Conservation (phyloP, 2,329 filamentous ascomycete species). For the Truncatella angustata region DNA sequence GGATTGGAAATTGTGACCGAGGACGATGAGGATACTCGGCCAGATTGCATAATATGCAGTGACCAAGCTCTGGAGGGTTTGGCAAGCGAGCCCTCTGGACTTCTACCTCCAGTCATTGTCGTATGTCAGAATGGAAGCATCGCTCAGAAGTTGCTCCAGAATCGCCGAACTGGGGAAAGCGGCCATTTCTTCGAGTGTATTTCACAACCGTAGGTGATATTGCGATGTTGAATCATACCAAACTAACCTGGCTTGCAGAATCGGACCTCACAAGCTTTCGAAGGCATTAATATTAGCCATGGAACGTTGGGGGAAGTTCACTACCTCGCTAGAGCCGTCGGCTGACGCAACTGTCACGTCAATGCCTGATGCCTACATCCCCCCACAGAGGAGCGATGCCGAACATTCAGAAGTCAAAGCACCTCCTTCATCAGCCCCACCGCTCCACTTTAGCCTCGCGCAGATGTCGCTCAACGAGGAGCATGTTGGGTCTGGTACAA, state of each 20-base stretch:
- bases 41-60: conserved; percentile 24
- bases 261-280: conserved; percentile 36
- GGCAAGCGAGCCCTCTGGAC: conserved; percentile 4
- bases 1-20: conserved; percentile 23
- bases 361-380: neutral
- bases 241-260: conserved; percentile 16
- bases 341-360: conserved; percentile 12
- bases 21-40: conserved; percentile 4
- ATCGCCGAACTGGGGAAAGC: neutral
- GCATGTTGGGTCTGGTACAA: neutral
- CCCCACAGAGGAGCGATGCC: neutral
- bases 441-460: neutral
- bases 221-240: neutral
- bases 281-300: conserved; percentile 22
- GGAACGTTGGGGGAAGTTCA: neutral
- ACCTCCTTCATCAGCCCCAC: neutral
- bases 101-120: conserved; percentile 27
- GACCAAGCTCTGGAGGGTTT: conserved; percentile 17
- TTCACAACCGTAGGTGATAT: conserved; percentile 33
- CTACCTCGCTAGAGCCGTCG: neutral
- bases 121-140: conserved; percentile 30
- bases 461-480: too few relatives aligned
- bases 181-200: conserved; percentile 32
- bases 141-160: conserved; percentile 21
- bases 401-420: neutral